Conservation (phyloP, 768 basidiomycete species). For the Daedaleopsis nitida region DNA sequence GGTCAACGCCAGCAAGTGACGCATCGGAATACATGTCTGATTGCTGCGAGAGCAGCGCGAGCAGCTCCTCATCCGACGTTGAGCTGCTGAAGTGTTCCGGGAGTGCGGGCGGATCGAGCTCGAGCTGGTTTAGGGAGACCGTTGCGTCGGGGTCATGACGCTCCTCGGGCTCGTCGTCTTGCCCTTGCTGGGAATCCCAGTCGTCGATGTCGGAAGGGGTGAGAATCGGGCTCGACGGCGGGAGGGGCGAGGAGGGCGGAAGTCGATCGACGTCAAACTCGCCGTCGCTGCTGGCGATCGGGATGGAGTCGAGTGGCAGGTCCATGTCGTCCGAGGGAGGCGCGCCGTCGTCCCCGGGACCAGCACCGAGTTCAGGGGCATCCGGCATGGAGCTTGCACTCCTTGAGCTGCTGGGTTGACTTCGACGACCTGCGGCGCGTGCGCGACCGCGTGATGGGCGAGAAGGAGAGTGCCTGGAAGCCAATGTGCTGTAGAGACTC, state of each 20-base stretch:
- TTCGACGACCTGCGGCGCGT: background rate
- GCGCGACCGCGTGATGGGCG: slow-evolving; percentile 7
- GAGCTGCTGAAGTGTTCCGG: slow-evolving; percentile 6
- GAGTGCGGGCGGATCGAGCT: background rate
- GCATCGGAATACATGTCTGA: slow-evolving; percentile 14
- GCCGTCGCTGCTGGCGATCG: slow-evolving; percentile 49
- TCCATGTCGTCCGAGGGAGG: slow-evolving; percentile 16
- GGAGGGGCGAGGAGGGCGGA: slow-evolving; percentile 35
- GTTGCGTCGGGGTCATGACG: slow-evolving; percentile 9
- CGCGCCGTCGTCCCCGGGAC: background rate
- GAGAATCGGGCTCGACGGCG: slow-evolving; percentile 39
- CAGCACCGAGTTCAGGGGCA: slow-evolving; percentile 3
- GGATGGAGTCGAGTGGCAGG: slow-evolving; percentile 46
- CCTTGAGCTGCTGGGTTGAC: slow-evolving; percentile 16
- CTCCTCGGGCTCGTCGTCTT: slow-evolving; percentile 1
- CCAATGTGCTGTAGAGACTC: slow-evolving; percentile 19
- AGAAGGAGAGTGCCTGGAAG: slow-evolving; percentile 14
- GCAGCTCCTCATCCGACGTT: slow-evolving; percentile 13
- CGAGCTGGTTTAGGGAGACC: slow-evolving; percentile 10
- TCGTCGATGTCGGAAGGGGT: slow-evolving; percentile 26
- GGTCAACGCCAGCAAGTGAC: background rate
- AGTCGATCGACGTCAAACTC: slow-evolving; percentile 31
- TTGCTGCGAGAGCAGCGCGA: slow-evolving; percentile 13
- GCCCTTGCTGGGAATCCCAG: slow-evolving; percentile 11
- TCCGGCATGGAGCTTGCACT: slow-evolving; percentile 17